Evolutionary conservation across 2,329 filamentous ascomycete species (phyloP), one percentile per base, ranked within the genome.

Genomic region (Aspergillus quadricinctus): DNA sequence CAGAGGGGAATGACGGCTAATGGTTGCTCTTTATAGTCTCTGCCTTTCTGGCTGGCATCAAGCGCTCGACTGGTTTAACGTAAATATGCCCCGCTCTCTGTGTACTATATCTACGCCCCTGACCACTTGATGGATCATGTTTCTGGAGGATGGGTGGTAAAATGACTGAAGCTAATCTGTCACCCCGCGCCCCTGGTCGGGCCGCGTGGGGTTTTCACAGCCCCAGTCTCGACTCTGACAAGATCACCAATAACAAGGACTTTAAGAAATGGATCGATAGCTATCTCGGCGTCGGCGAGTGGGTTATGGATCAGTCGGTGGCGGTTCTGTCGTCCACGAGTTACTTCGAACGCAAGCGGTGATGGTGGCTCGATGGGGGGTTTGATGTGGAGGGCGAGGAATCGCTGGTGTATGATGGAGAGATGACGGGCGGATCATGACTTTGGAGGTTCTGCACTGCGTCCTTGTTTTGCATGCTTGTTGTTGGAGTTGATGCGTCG

Each of bases 291-390:
- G 88, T 97, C 19, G 94, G 94, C 66, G 94, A 99, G 80, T 96
- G 92, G 85, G 89, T 97, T 62, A 96, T 99, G 92, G 94, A 99
- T 75, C 89, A 95, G 79, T 95, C 92, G 29, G 91, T 97, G 31
- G 92, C 92, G 43, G 84, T 97, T 56, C 90, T 96, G 72, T 89
- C 91, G 45, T 88, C 89, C 50, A 95, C 90, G 71, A 84, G 88
- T 58, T 99, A 87, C 77, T 99, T 99, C 73, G 92, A 97, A 79
- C 85, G 94, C 70, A 92, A 85, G 75, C 85, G 92, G 79, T 95
- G 80, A 80, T 54, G 48, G 17, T 19, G 27, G 4, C 14, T 28
- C 43, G 43, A 23, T 21, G 5, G 11, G 17, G 14, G 11, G 4
- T 46, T 46, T 14, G 43, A 5, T 11, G 23, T 23, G 21, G 8